These are phyloP conservation scores for Cenococcum geophilum DNA, from an alignment of 495 filamentous ascomycete genomes.

Conservation along the genomic window DNA sequence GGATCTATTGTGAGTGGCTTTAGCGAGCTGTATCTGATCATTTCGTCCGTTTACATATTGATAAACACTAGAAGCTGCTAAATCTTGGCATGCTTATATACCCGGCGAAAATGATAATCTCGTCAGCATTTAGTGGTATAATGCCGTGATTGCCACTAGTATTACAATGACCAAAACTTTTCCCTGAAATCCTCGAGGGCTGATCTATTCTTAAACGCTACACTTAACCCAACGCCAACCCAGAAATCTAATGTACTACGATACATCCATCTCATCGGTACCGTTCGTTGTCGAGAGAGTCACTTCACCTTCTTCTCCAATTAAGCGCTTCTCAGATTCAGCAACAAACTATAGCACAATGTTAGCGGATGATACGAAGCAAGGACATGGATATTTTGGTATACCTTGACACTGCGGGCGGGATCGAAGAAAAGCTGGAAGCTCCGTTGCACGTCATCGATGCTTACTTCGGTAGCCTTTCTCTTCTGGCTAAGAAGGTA, in stretches of 20 bases:
- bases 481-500: conserved; percentile 76
- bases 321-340: conserved; percentile 87
- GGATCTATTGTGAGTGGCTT: too few relatives aligned
- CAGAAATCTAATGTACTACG: conserved; percentile 37
- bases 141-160: not conserved
- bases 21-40: not conserved
- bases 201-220: not conserved
- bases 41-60: not conserved
- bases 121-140: not conserved
- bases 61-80: not conserved
- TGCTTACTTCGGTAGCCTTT: conserved; percentile 66
- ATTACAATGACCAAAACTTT: conserved; percentile 5
- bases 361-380: conserved; percentile 4
- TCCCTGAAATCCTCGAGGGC: conserved; percentile 1
- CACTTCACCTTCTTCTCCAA: conserved; percentile 77
- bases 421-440: conserved; percentile 93
- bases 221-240: conserved; percentile 1
- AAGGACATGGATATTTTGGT: not conserved
- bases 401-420: conserved; percentile 64
- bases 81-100: too few relatives aligned
- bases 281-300: conserved; percentile 62
- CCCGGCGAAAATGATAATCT: too few relatives aligned
- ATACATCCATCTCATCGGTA: conserved; percentile 75
- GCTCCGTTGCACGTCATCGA: conserved; percentile 86
- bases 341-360: conserved; percentile 55